A percentile compares a stretch with the other conserved stretches of the same genome.
These are phyloP conservation scores for Alternaria dauci DNA, from an alignment of 2,329 filamentous ascomycete species.

Conservation along the genomic window DNA sequence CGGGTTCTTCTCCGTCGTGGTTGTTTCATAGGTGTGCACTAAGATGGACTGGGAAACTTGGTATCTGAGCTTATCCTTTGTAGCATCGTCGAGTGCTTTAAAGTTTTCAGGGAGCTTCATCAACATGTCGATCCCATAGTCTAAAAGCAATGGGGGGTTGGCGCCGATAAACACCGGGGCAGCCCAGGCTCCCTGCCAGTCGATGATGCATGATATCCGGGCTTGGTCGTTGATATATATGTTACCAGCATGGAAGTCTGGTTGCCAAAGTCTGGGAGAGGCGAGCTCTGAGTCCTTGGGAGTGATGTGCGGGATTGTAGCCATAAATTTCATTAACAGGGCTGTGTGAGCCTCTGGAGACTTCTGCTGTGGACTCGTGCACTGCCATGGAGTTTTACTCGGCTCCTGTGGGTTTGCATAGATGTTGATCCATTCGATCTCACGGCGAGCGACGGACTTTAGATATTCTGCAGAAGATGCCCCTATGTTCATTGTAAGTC, in stretches of 20 bases:
- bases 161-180: conserved; percentile 35
- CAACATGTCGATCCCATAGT: conserved; percentile 37
- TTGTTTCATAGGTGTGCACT: conserved; percentile 33
- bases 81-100: conserved; percentile 32
- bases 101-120: conserved; percentile 40
- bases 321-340: conserved; percentile 30
- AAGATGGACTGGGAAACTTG: conserved; percentile 38
- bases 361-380: conserved; percentile 41
- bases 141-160: conserved; percentile 34
- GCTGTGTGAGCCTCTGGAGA: conserved; percentile 30
- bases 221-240: conserved; percentile 35
- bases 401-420: conserved; percentile 35
- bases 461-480: conserved; percentile 33
- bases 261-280: conserved; percentile 39
- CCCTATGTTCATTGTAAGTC: conserved; percentile 28
- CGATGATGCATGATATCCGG: conserved; percentile 39
- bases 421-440: conserved; percentile 46
- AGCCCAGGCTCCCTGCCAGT: conserved; percentile 39
- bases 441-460: conserved; percentile 42
- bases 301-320: conserved; percentile 35
- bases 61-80: conserved; percentile 32
- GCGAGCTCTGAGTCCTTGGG: conserved; percentile 32
- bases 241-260: conserved; percentile 42
- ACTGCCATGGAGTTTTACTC: conserved; percentile 42
- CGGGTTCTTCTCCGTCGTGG: conserved; percentile 34